Evolutionary conservation across 176 grass and related monocot genomes (phyloP).

Genomic region (Stipa capillata): DNA sequence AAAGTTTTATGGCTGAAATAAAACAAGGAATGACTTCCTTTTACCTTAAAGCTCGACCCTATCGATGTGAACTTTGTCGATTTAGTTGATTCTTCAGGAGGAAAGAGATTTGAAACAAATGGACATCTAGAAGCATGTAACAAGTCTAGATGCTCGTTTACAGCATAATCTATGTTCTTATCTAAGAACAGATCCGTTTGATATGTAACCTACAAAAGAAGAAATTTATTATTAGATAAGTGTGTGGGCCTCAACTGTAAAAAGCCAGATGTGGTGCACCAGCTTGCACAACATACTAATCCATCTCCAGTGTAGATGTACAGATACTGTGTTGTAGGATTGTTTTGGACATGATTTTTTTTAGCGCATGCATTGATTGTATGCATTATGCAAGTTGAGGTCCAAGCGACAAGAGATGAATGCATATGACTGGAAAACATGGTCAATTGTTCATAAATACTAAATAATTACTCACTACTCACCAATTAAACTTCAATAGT

Average conservation of each 20-base stretch:
- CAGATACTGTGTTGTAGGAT: neutral
- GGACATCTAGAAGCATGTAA: conserved; percentile 74
- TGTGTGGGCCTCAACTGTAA: neutral
- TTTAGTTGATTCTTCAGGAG: conserved; percentile 76
- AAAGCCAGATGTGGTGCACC: conserved; percentile 1
- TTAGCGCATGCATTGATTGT: neutral
- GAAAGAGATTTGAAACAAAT: conserved; percentile 88
- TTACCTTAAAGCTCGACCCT: conserved; percentile 91
- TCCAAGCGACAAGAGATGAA: neutral
- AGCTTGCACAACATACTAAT: neutral
- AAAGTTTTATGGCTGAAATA: neutral
- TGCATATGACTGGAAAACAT: neutral
- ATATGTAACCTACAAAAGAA: conserved; percentile 75
- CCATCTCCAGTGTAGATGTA: neutral
- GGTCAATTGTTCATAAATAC: too few relatives aligned
- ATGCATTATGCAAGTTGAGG: neutral
- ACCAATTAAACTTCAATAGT: too few relatives aligned
- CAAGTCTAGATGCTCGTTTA: conserved; percentile 82
- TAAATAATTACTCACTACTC: too few relatives aligned
- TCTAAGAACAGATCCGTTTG: conserved; percentile 92
- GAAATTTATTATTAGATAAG: conserved; percentile 15
- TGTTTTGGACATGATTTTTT: neutral
- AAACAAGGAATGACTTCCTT: conserved; percentile 5
- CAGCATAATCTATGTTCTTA: conserved; percentile 99
- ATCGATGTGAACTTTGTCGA: conserved; percentile 97